These are phyloP conservation scores for Amanita rimosa DNA, from an alignment of 768 basidiomycete species.

Conservation along the genomic window DNA sequence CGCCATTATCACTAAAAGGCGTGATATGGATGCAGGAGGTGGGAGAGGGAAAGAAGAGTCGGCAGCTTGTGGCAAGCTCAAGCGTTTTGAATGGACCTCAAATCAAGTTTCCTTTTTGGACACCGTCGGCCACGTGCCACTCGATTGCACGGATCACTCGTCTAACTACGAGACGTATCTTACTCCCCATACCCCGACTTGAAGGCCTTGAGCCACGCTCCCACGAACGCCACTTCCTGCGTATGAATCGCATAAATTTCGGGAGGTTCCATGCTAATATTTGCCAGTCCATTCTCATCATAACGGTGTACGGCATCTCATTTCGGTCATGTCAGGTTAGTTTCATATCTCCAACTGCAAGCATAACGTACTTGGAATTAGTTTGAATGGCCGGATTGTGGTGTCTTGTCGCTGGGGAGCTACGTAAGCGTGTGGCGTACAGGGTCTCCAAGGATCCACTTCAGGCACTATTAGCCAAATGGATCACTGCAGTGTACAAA, in stretches of 20 bases:
- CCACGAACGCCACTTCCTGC: constrained; percentile 73
- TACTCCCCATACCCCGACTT: not conserved
- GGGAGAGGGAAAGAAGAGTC: not conserved
- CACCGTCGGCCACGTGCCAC: not conserved
- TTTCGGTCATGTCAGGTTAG: not conserved
- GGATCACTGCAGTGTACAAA: not conserved
- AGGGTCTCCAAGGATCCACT: constrained; percentile 90
- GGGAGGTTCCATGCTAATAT: constrained; percentile 54
- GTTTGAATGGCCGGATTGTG: constrained; percentile 65
- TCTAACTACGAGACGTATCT: too few relatives aligned
- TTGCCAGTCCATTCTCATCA: constrained; percentile 61
- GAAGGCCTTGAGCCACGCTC: constrained; percentile 42
- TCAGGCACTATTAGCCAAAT: not conserved
- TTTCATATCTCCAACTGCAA: not conserved
- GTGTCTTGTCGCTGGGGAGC: constrained; percentile 65
- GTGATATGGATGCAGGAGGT: not conserved
- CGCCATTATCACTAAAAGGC: constrained; percentile 18
- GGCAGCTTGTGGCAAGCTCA: not conserved
- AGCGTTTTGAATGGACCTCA: not conserved
- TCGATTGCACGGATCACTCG: too few relatives aligned
- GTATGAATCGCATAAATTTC: constrained; percentile 74
- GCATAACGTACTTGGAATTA: constrained; percentile 61
- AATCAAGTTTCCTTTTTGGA: not conserved
- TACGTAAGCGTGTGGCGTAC: constrained; percentile 70
- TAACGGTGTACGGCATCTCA: constrained; percentile 67